Conservation (phyloP, 257 asterid species). For the Petunia axillaris region DNA sequence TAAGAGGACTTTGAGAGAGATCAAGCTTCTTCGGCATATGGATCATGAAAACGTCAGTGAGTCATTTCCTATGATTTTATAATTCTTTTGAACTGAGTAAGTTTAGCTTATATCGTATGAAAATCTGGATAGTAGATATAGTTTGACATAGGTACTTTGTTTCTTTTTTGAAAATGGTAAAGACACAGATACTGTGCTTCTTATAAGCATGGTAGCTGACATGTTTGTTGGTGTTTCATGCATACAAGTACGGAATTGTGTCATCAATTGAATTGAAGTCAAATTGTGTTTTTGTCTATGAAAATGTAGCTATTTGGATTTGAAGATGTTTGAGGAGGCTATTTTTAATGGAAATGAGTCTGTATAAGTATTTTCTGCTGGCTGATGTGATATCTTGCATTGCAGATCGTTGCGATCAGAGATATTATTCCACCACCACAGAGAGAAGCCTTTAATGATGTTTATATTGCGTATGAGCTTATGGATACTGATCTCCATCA, state of each 20-base stretch:
- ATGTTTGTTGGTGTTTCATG: not conserved
- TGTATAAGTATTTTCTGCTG: not conserved
- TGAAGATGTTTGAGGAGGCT: not conserved
- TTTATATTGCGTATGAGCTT: constrained; percentile 36
- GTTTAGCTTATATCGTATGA: constrained; percentile 3
- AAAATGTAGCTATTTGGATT: not conserved
- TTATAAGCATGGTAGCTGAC: not conserved
- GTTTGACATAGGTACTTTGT: not conserved
- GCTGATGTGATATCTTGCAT: constrained; percentile 9
- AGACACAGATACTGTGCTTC: not conserved
- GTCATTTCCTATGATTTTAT: not conserved
- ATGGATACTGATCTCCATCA: constrained; percentile 43
- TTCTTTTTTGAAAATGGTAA: constrained; percentile 3
- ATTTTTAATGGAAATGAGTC: constrained; percentile 19
- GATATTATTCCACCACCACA: constrained; percentile 40
- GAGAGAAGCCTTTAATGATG: constrained; percentile 35
- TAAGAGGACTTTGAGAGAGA: constrained; percentile 41
- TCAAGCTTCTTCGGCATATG: constrained; percentile 41
- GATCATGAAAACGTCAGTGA: constrained; percentile 41
- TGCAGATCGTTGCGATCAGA: constrained; percentile 36
- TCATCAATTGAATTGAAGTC: not conserved
- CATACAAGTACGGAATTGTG: not conserved
- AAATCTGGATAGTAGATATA: not conserved
- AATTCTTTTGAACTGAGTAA: not conserved
- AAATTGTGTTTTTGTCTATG: not conserved